Conservation (phyloP, 2,329 filamentous ascomycete genomes). For the Lecanicillium sp. region DNA sequence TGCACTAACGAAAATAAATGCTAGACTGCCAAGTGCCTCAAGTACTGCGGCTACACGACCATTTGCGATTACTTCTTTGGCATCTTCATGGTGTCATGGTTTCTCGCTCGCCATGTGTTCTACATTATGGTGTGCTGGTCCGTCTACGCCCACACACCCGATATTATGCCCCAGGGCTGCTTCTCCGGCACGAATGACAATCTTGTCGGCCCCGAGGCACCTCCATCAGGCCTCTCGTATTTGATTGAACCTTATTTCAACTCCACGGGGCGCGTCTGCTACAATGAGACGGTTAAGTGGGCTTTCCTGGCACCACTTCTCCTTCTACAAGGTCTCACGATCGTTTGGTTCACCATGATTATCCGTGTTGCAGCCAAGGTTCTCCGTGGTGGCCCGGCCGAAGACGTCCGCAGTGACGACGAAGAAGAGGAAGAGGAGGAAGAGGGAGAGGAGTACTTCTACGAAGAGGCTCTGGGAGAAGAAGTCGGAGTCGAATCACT, state of each 20-base stretch:
- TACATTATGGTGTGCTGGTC: conserved; percentile 79
- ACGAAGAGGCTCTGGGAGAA: conserved; percentile 56
- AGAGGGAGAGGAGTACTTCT: conserved; percentile 44
- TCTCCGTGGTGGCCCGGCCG: conserved; percentile 65
- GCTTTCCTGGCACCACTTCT: conserved; percentile 70
- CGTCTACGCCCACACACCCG: conserved; percentile 58
- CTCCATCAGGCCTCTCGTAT: conserved; percentile 48
- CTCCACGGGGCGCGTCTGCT: conserved; percentile 69
- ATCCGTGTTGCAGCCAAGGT: conserved; percentile 74
- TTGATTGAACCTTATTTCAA: conserved; percentile 67
- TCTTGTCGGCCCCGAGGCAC: conserved; percentile 42
- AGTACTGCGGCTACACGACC: conserved; percentile 71
- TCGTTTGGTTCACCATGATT: conserved; percentile 89
- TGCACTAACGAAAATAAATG: conserved; percentile 8
- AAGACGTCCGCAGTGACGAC: conserved; percentile 82
- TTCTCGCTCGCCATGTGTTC: conserved; percentile 71
- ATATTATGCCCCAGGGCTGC: conserved; percentile 59
- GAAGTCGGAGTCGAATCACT: conserved; percentile 68
- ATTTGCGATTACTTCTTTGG: conserved; percentile 79
- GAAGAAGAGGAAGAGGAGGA: conserved; percentile 62
- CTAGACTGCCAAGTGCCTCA: conserved; percentile 84
- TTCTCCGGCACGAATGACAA: conserved; percentile 53
- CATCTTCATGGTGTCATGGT: conserved; percentile 79
- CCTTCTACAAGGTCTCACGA: conserved; percentile 68
- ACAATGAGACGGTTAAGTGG: conserved; percentile 64